phyloP scores from a whole-genome alignment of 2,329 filamentous ascomycete species.

The Chalara sp. region DNA sequence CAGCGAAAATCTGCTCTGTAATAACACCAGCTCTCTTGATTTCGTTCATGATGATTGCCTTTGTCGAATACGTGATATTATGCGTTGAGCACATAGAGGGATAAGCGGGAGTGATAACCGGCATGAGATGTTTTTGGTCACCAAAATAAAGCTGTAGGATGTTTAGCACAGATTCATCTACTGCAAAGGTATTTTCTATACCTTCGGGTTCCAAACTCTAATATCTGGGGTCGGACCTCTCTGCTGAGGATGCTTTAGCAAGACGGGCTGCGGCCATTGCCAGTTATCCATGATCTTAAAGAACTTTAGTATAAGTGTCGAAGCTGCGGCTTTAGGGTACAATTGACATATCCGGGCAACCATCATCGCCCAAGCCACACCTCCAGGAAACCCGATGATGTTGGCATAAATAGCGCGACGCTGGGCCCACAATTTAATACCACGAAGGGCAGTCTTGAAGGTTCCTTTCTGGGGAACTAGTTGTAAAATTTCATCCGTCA shows the following conservation, averaged over 20 bases:
- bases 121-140: conserved; percentile 88
- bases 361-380: conserved; percentile 97
- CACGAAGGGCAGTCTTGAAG: conserved; percentile 81
- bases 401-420: conserved; percentile 90
- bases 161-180: conserved; percentile 17
- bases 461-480: conserved; percentile 85
- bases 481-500: conserved; percentile 85
- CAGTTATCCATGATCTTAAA: conserved; percentile 87
- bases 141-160: conserved; percentile 12
- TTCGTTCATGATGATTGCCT: conserved; percentile 76
- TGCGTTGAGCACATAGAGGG: conserved; percentile 97
- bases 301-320: conserved; percentile 87
- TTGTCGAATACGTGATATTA: conserved; percentile 84
- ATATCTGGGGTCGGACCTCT: conserved; percentile 61
- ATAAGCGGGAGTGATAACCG: conserved; percentile 95
- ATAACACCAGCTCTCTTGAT: conserved; percentile 72
- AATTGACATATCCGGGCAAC: conserved; percentile 93
- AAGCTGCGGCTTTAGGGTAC: conserved; percentile 85
- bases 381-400: conserved; percentile 92
- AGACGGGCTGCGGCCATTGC: conserved; percentile 90
- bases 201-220: conserved; percentile 90
- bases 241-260: conserved; percentile 78
- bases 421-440: conserved; percentile 95
- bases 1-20: conserved; percentile 70
- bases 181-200: conserved; percentile 31